phyloP scores from a whole-genome alignment of 2,329 filamentous ascomycete genomes.

The Ramularia collo-cygni region DNA sequence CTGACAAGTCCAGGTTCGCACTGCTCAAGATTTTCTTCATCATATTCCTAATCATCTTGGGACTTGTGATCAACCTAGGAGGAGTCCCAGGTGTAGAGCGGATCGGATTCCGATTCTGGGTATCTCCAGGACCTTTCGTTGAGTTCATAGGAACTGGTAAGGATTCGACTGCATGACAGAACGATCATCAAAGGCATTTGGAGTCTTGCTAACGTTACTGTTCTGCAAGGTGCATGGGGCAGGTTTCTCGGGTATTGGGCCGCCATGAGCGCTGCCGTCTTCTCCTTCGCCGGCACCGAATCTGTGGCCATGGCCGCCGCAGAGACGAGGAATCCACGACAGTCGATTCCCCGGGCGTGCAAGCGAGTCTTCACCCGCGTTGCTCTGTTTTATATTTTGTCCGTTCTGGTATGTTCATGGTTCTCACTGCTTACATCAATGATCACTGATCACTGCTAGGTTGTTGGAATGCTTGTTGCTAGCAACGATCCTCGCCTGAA shows the following conservation, averaged over 20 bases:
- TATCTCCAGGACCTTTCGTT: constrained; percentile 16
- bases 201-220: no score
- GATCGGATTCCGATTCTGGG: constrained; percentile 17
- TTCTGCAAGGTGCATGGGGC: constrained; percentile 9
- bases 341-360: constrained; percentile 31
- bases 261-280: constrained; percentile 12
- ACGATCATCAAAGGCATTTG: no score
- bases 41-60: constrained; percentile 19
- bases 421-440: no score
- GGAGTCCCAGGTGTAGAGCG: constrained; percentile 12
- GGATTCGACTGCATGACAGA: no score
- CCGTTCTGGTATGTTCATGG: constrained; percentile 18
- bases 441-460: no score
- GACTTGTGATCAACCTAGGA: constrained; percentile 15
- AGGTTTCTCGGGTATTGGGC: constrained; percentile 15
- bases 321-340: constrained; percentile 38
- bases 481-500: constrained; percentile 25
- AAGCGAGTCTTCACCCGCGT: constrained; percentile 31
- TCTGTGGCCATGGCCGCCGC: not conserved
- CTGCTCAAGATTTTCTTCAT: constrained; percentile 18
- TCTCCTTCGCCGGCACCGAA: constrained; percentile 52
- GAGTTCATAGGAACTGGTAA: constrained; percentile 15
- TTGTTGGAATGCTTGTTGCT: constrained; percentile 27
- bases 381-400: constrained; percentile 28
- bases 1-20: constrained; percentile 5